phyloP scores from a whole-genome alignment of 2,329 filamentous ascomycete genomes.

The Clonostachys chloroleuca region DNA sequence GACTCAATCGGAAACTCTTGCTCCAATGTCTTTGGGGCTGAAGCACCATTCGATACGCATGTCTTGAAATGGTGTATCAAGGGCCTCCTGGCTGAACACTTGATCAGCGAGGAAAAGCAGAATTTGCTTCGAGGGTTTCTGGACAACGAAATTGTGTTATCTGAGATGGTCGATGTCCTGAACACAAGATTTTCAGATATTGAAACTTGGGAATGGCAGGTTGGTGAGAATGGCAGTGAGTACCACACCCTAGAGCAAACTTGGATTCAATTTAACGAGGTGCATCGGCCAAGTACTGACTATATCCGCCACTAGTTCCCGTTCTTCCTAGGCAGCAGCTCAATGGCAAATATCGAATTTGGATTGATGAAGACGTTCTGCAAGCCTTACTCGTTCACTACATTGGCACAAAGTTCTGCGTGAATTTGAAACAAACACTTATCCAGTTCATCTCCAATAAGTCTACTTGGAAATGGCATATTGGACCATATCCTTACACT shows the following conservation, averaged over 20 bases:
- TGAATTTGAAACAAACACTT: background rate
- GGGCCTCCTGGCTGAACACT: background rate
- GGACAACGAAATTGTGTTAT: background rate
- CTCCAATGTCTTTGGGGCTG: background rate
- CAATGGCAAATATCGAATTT: slow-evolving; percentile 48
- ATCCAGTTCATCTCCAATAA: background rate
- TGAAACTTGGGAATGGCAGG: slow-evolving; percentile 30
- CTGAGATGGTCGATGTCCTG: background rate
- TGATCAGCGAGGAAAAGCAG: background rate
- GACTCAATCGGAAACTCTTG: background rate
- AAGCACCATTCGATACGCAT: background rate
- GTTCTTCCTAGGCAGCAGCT: slow-evolving; percentile 31
- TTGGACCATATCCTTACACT: background rate
- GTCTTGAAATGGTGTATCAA: background rate
- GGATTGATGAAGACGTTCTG: slow-evolving; percentile 45
- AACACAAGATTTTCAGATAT: background rate
- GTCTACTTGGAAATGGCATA: background rate
- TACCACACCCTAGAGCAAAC: too few relatives aligned
- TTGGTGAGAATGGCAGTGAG: background rate
- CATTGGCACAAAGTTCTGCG: slow-evolving; percentile 19
- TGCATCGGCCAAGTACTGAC: too few relatives aligned
- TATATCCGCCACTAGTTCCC: slow-evolving; percentile 15
- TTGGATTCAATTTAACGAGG: too few relatives aligned
- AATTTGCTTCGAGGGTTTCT: background rate
- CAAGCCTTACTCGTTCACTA: slow-evolving; percentile 34